These are phyloP conservation scores for Silene vulgaris DNA, from an alignment of 179 eudicot genomes.

Conservation along the genomic window DNA sequence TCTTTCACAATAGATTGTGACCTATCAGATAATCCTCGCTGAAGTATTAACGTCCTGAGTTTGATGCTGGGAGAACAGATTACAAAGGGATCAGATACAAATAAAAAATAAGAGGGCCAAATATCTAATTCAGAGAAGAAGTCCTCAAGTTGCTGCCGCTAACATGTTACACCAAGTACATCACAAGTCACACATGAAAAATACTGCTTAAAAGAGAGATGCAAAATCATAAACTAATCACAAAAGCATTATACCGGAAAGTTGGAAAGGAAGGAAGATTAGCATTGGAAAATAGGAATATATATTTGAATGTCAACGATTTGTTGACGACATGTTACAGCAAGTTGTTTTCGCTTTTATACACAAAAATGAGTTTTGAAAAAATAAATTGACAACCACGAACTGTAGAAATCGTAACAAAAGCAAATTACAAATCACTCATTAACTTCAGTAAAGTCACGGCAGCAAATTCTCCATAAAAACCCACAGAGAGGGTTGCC, in stretches of 20 bases:
- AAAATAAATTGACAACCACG: neutral
- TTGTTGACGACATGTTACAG: neutral
- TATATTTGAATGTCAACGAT: slow-evolving; percentile 2
- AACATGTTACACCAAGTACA: slow-evolving; percentile 15
- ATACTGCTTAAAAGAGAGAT: neutral
- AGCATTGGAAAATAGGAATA: neutral
- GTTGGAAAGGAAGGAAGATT: neutral
- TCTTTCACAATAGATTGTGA: slow-evolving; percentile 70
- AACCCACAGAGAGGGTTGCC: neutral
- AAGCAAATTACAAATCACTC: neutral
- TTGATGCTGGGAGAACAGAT: slow-evolving; percentile 56
- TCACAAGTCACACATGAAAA: neutral
- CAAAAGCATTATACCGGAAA: neutral
- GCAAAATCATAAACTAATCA: slow-evolving; percentile 10
- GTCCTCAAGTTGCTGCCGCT: neutral
- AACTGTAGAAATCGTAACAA: neutral
- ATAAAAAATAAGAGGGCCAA: neutral
- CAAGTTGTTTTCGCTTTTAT: neutral
- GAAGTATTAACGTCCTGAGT: slow-evolving; percentile 76
- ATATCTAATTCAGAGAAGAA: neutral
- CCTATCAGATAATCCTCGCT: slow-evolving; percentile 94
- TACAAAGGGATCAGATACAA: neutral
- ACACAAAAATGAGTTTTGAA: neutral
- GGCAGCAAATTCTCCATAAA: neutral
- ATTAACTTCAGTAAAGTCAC: neutral